Conservation (phyloP, 2,329 filamentous ascomycete genomes). For the Fusarium sp. region DNA sequence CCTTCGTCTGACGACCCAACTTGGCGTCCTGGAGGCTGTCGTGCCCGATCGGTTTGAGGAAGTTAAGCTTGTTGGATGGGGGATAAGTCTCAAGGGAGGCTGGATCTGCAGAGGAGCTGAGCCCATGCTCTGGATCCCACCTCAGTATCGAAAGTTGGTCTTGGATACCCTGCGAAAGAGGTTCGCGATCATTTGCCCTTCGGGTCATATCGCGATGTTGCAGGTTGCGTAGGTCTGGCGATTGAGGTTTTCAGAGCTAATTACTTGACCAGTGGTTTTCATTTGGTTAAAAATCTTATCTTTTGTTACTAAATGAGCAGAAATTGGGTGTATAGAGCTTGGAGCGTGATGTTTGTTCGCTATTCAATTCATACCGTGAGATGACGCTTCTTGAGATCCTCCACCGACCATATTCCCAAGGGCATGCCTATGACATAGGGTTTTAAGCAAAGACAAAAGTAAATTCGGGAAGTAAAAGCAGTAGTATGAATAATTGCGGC, state of each 20-base stretch:
- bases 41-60: too few relatives aligned
- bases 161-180: not conserved
- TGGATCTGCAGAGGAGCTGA: not conserved
- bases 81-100: not conserved
- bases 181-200: not conserved
- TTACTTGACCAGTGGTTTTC: not conserved
- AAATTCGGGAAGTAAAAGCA: too few relatives aligned
- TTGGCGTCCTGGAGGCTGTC: not conserved
- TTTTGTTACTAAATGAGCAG: not conserved
- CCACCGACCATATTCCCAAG: too few relatives aligned
- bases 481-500: too few relatives aligned
- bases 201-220: not conserved
- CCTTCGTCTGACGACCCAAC: not conserved
- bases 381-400: not conserved
- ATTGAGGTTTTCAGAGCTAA: not conserved
- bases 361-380: not conserved
- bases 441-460: too few relatives aligned
- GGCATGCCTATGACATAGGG: too few relatives aligned
- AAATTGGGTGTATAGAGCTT: not conserved
- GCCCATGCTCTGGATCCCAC: not conserved
- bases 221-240: not conserved
- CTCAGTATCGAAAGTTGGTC: not conserved
- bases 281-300: not conserved
- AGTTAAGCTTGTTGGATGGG: not conserved
- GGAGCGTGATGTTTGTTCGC: not conserved